phyloP scores from a whole-genome alignment of 306 rosid species.

The Trichosanthes cucumerina region DNA sequence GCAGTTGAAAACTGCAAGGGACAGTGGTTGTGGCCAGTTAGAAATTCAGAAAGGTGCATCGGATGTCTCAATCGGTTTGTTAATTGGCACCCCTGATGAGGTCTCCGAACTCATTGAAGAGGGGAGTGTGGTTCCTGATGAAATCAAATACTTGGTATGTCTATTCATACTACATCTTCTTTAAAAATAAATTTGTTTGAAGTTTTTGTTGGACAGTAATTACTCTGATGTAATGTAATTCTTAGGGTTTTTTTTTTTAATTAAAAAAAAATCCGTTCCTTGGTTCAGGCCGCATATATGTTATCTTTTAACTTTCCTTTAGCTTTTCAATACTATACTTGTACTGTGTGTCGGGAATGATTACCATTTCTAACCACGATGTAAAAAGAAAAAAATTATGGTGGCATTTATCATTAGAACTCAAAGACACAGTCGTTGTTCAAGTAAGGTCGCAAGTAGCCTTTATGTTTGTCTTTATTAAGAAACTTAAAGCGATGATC shows the following conservation, averaged over 20 bases:
- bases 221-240: not conserved
- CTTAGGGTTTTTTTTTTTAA: not conserved
- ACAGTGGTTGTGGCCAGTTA: not conserved
- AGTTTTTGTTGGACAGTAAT: not conserved
- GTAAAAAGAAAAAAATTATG: not conserved
- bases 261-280: not conserved
- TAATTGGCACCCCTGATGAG: slow-evolving; percentile 16
- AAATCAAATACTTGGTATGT: slow-evolving; percentile 22
- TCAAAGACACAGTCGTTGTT: too few species aligned
- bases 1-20: not conserved
- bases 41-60: not conserved
- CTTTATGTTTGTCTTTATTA: not conserved
- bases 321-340: too few species aligned
- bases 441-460: too few species aligned
- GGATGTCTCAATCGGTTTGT: slow-evolving; percentile 15
- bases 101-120: slow-evolving; percentile 15
- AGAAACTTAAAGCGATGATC: not conserved
- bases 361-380: not conserved
- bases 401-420: too few species aligned
- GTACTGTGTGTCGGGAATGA: too few species aligned
- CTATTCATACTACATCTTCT: not conserved
- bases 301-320: not conserved
- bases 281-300: not conserved
- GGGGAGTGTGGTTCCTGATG: slow-evolving; percentile 12
- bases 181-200: not conserved